These are phyloP conservation scores for Biscogniauxia mediterranea DNA, from an alignment of 2,329 filamentous ascomycete genomes.

Conservation along the genomic window DNA sequence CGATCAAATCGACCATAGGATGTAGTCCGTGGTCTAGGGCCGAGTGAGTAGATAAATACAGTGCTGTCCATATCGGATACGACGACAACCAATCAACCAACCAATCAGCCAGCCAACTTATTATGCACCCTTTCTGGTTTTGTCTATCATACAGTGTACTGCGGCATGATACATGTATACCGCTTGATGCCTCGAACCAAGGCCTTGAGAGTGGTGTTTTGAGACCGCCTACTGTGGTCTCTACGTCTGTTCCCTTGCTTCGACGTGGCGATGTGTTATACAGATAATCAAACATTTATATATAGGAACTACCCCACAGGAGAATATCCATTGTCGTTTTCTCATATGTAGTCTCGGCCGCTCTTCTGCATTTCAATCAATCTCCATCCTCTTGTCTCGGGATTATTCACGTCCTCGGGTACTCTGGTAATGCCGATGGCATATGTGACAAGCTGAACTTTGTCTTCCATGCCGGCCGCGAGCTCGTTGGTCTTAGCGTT, in stretches of 20 bases:
- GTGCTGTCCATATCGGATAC: neutral
- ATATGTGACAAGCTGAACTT: constrained; percentile 96
- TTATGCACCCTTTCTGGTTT: constrained; percentile 20
- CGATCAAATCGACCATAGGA: neutral
- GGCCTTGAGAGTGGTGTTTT: constrained; percentile 31
- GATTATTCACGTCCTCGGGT: constrained; percentile 93
- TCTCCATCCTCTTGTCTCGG: constrained; percentile 94
- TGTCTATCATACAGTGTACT: constrained; percentile 31
- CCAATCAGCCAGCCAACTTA: neutral
- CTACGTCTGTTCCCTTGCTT: constrained; percentile 14
- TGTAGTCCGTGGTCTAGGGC: neutral
- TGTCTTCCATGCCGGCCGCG: constrained; percentile 97
- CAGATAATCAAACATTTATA: constrained; percentile 28
- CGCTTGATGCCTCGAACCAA: constrained; percentile 25
- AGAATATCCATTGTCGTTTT: constrained; percentile 4
- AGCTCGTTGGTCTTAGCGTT: constrained; percentile 88
- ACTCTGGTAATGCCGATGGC: constrained; percentile 94
- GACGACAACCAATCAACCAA: neutral
- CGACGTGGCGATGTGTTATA: constrained; percentile 24
- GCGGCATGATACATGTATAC: constrained; percentile 15
- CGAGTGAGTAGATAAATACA: constrained; percentile 5
- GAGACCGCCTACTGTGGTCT: constrained; percentile 19
- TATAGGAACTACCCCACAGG: constrained; percentile 19
- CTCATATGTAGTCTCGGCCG: constrained; percentile 76
- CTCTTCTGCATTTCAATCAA: constrained; percentile 99